Evolutionary conservation across 2,329 filamentous ascomycete genomes (phyloP), one percentile per base, ranked within the genome.

Genomic region (Aspergillus fumigatiaffinis): DNA sequence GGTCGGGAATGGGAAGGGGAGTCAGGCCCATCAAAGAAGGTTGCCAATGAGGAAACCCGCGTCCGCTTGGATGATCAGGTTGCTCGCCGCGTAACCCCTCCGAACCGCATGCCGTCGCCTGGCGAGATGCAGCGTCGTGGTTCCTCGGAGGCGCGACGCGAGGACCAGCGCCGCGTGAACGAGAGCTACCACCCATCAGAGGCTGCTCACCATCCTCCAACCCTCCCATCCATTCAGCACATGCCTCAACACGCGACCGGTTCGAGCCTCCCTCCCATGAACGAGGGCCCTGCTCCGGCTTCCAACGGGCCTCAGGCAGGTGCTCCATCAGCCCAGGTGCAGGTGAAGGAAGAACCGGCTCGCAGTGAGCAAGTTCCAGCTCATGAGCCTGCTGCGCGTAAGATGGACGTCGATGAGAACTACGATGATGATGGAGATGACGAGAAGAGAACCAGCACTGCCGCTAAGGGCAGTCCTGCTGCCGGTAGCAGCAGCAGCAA

Each of bases 391-490:
- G 92, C 94, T 35, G 91, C 92, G 21, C 84, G 94, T 23, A 96
- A 96, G 75, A 95, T 99, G 86, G 93, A 97, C 6, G 90, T 97
- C 21, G 92, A 99, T 65, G 94, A 99, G 73, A 90, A 97, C 72
- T 97, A 99, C 68, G 93, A 97, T 72, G 93, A 97, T 68, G 93
- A 92, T 56, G 91, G 86, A 4, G 92, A 96, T 63, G 93, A 97
- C 58, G 89, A 94, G 44, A 86, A 85, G 73, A 73, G 79, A 60
- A 65, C 64, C n/a, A 64, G 57, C 54, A 55, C 63, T 42, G 66
- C 58, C 47, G 63, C 66, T 4, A 76, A 76, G 61, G 66, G 69
- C 14, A 75, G 73, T 55, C 73, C 72, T 21, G 66, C 69, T 46
- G 68, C 69, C 20, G 51, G 62, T 50, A 62, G 64, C 52, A 68